Base-by-base conservation (phyloP, 805 yeast genomes). In the Candida sithepensis region DNA sequence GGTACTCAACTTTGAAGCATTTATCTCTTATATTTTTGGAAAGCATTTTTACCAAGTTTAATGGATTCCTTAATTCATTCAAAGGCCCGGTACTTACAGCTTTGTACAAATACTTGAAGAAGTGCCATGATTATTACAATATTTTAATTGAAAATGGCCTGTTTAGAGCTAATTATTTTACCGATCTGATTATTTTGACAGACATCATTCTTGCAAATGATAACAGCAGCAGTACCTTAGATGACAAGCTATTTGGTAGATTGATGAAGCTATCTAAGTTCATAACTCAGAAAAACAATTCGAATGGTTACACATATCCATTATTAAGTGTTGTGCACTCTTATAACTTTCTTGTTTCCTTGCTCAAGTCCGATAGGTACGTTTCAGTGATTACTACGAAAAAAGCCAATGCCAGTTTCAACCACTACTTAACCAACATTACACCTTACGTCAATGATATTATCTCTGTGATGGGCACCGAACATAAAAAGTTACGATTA, bases 81-180 rank as follows among this genome's bases (percentile, higher is more conserved):
- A 68, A 68, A 44, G 44, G 41, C 22, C 52, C 54, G 7, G 32
- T 68, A 21, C 46, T 66, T 22, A 63, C 63, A 7, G 36, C 59
- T 4, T 28, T 60, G 7, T 68, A 68, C 48, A 67, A 64, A 47
- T 63, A 66, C 47, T 33, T 68, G 38, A 58, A 44, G 26, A 68
- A 68, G 44, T 61, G 65, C 24, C 57, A 63, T 42, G 71, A 66
- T 42, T 61, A 66, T 38, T 66, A 64, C 46, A 65, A 65, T 38
- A 49, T 62, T 1, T 57, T 66, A 12, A 59, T 67, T 21, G 68
- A 65, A 24, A 56, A 58, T 28, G 56, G 60, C 3, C 43, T 53
- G 4, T 67, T 66, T 49, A 59, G 46, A 23, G 69, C 71, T 0
- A 63, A 58, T 43, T 68, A 66, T 44, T 60, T 67, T 39, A 58